Evolutionary conservation across 2,329 filamentous ascomycete species (phyloP), one percentile per base, ranked within the genome.

Genomic region (Ceratocystis lukuohia): DNA sequence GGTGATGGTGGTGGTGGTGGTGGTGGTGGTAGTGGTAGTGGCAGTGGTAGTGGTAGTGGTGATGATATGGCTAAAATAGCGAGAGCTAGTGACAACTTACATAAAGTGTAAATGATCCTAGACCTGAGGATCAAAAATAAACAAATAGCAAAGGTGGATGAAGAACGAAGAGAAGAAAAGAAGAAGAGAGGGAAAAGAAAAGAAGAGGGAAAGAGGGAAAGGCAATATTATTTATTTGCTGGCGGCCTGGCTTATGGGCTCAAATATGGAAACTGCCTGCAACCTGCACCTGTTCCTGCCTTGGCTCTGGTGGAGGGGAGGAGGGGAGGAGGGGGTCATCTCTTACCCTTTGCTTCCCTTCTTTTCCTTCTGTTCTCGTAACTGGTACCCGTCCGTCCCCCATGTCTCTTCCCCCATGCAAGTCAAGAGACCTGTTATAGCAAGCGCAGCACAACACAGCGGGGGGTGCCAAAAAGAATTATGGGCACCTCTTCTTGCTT

Each of bases 81-180:
- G 37, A 41, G 37, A 41, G 37, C 44, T 57, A 25, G n/a, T 30
- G 50, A 48, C n/a, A 33, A 66, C 67, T 68, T 66, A 68, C 67
- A 64, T 66, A 61, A 63, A 64, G 61, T 50, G 61, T 67, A 61
- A 68, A 65, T 68, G 66, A 68, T 68, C 66, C 66, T 44, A 62
- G 65, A 66, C 65, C 65, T 68, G 22, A 61, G 65, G 62, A 66
- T 66, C 61, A 65, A 68, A 50, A 66, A 63, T 41, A 66, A 65
- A 56, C 62, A 69, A 67, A 53, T 33, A 67, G 64, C 56, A 53
- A 44, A 41, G 48, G 62, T 61, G 67, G 68, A 69, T 63, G 64
- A 70, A 59, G 67, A 65, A 64, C 62, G 63, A 67, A 64, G 67
- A 69, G 62, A 67, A 59, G 37, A 69, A 61, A 67, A 53, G 37